Conservation (phyloP, 208 protist genomes). For the Leishmania mexicana region DNA sequence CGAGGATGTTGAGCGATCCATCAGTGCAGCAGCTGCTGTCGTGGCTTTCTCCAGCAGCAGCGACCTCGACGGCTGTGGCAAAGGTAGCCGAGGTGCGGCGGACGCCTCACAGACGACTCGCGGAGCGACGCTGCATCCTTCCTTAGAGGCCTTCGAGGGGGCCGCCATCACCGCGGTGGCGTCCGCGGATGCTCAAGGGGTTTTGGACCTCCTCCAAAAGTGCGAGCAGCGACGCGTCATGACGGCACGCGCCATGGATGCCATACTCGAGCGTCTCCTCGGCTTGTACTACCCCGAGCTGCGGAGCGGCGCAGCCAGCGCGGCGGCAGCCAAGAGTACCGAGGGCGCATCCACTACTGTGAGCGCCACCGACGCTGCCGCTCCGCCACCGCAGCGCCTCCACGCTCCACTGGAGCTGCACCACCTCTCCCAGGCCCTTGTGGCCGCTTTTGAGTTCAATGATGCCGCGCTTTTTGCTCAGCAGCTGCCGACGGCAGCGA, state of each 20-base stretch:
- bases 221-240: conserved; percentile 67
- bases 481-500: neutral
- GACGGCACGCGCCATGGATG: conserved; percentile 63
- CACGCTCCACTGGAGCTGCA: conserved; percentile 21
- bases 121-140: conserved; percentile 23
- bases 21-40: conserved; percentile 26
- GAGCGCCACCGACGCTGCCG: neutral
- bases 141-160: conserved; percentile 52
- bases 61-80: neutral
- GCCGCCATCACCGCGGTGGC: conserved; percentile 37
- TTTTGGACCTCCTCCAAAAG: conserved; percentile 65
- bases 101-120: neutral
- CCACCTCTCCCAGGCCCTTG: conserved; percentile 21
- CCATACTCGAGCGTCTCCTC: conserved; percentile 37
- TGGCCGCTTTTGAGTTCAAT: conserved; percentile 22
- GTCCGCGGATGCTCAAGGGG: conserved; percentile 42
- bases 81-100: neutral
- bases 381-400: neutral
- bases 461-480: conserved; percentile 22
- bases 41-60: conserved; percentile 14
- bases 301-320: neutral
- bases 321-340: neutral
- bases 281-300: conserved; percentile 44
- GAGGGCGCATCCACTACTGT: neutral
- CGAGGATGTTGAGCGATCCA: conserved; percentile 26